phyloP scores from a whole-genome alignment of 495 filamentous ascomycete genomes.

The Trichoderma erinaceum region DNA sequence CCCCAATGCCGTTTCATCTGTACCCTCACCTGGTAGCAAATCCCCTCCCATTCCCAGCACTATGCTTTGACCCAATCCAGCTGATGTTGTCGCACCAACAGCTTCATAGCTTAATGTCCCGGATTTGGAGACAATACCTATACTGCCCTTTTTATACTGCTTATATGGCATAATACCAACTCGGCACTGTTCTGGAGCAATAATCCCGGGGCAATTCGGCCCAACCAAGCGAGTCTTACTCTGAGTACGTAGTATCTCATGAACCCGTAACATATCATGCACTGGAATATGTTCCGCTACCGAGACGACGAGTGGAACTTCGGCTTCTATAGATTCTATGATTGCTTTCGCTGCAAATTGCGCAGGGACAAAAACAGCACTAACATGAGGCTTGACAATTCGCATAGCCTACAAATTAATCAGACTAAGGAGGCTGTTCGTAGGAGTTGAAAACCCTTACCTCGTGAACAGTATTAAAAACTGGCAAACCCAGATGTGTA shows the following conservation, averaged over 20 bases:
- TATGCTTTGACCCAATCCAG: constrained; percentile 77
- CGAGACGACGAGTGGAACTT: constrained; percentile 79
- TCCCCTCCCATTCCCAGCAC: constrained; percentile 89
- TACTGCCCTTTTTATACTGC: constrained; percentile 41
- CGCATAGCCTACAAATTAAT: constrained; percentile 55
- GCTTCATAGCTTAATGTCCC: constrained; percentile 87
- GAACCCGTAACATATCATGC: constrained; percentile 75
- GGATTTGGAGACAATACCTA: constrained; percentile 83
- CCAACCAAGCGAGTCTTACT: constrained; percentile 76
- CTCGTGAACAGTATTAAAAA: constrained; percentile 61
- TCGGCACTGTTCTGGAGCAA: constrained; percentile 50
- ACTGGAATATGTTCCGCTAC: constrained; percentile 89
- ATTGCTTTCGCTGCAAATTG: constrained; percentile 71
- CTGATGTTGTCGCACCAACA: constrained; percentile 73
- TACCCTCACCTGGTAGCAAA: constrained; percentile 52
- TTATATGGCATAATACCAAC: constrained; percentile 54
- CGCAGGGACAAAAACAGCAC: constrained; percentile 80
- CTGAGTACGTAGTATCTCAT: constrained; percentile 73
- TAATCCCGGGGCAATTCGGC: constrained; percentile 83
- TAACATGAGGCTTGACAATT: constrained; percentile 72
- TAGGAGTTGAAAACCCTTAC: background rate
- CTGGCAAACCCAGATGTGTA: constrained; percentile 67
- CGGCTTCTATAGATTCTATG: constrained; percentile 82
- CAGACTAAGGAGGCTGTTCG: constrained; percentile 16
- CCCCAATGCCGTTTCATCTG: too few species aligned